Base-by-base conservation (phyloP, 352 stramenopile genomes). In the Globisporangium nodosum region DNA sequence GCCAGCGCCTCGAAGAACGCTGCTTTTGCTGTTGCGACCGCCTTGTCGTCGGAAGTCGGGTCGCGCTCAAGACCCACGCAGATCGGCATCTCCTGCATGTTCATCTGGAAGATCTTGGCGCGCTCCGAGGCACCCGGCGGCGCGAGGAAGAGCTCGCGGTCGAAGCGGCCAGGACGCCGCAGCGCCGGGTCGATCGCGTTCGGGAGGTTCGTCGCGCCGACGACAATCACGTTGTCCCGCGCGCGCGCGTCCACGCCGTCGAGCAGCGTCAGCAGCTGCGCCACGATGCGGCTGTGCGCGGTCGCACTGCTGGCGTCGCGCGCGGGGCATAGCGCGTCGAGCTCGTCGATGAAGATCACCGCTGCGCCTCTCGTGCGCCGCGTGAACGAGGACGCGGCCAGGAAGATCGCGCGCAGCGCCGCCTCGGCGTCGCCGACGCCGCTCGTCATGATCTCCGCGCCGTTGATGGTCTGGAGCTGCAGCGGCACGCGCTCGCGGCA, bases 311-410 rank as follows among this genome's bases (percentile, higher is more conserved):
- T 69, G 58, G 82, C 65, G 43, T 96, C 87, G 56, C 95, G 87
- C 58, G 96, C 96, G 5, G 94, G 94, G 42, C 94, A 98, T 37
- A 99, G 88, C 15, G 81, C 94, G 72, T 99, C 96, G 3, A 99
- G 63, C 49, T 98, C 94, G 62, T 99, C 96, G 63, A 99, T 97
- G 62, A 98, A 98, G 50, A 99, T 90, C 56, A 90, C 80, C 15
- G 66, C 74, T 0, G 76, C 74, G 20, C 73, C 76, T 30, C 71
- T 55, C 7, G 63, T 63, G 27, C 63, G 59, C 5, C 21, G 15
- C 8, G 57, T 58, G 54, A 85, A 71, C 7, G 52, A 48, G 2
- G 72, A 55, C 0, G 78, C 80, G 2, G 63, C 65, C 12, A 65
- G 52, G 63, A 94, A 94, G 20, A 86, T 84, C 8, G 24, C 49